phyloP scores from a whole-genome alignment of 1,284 basidiomycete species.

The Tylopilus sp. region DNA sequence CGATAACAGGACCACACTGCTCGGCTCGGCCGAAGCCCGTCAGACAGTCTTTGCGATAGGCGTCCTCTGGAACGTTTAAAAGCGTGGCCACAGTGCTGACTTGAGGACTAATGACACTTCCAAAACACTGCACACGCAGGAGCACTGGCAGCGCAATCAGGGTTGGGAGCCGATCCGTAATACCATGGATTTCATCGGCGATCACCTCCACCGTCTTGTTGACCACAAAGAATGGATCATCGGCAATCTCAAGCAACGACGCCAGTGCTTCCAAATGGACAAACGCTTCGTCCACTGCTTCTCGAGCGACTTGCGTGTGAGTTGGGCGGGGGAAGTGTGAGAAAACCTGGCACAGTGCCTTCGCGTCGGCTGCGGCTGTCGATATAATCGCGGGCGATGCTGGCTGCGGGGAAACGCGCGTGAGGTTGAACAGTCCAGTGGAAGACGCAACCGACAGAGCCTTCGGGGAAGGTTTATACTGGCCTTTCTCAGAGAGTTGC shows the following conservation, averaged over 20 bases:
- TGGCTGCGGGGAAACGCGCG: conserved; percentile 64
- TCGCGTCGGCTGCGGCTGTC: conserved; percentile 53
- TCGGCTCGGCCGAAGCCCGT: conserved; percentile 73
- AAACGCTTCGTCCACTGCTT: conserved; percentile 75
- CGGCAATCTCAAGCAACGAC: conserved; percentile 51
- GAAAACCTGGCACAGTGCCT: conserved; percentile 56
- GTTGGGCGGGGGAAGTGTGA: conserved; percentile 56
- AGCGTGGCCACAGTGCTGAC: conserved; percentile 47
- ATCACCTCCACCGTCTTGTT: conserved; percentile 28
- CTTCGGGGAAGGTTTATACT: conserved; percentile 35
- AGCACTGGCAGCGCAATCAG: conserved; percentile 67
- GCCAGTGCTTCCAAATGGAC: conserved; percentile 55
- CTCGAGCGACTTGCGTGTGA: conserved; percentile 55
- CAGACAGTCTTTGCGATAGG: conserved; percentile 64
- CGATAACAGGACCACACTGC: conserved; percentile 60
- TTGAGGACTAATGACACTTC: conserved; percentile 26
- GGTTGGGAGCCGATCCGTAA: conserved; percentile 62
- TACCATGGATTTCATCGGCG: conserved; percentile 43
- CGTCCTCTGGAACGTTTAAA: conserved; percentile 54
- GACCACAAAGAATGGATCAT: conserved; percentile 26
- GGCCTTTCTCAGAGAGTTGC: conserved; percentile 36
- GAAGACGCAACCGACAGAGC: conserved; percentile 60
- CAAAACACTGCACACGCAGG: conserved; percentile 39
- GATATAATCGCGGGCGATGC: conserved; percentile 49
- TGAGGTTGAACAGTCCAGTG: conserved; percentile 58